These are phyloP conservation scores for Aspergillus sclerotialis DNA, from an alignment of 2,329 filamentous ascomycete genomes.

Conservation along the genomic window DNA sequence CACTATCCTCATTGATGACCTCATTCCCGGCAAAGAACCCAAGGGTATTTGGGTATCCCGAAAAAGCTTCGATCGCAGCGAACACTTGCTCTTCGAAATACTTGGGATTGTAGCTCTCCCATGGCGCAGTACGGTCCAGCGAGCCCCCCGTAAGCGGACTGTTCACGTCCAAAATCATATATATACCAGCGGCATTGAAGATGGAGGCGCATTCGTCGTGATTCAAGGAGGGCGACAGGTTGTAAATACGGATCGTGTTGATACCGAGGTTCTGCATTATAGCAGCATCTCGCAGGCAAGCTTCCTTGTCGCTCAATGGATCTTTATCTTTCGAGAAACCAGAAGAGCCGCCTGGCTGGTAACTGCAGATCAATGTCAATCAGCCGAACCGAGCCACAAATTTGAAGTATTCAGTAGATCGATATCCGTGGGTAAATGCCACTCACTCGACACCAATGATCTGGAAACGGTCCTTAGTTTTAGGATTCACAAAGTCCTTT, in stretches of 20 bases:
- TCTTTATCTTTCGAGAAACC: constrained; percentile 50
- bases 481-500: constrained; percentile 55
- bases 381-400: too few species aligned
- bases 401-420: constrained; percentile 5
- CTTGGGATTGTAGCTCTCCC: constrained; percentile 47
- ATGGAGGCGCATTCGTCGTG: constrained; percentile 58
- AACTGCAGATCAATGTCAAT: constrained; percentile 30
- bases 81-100: constrained; percentile 57
- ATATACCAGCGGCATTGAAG: constrained; percentile 61
- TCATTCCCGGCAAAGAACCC: constrained; percentile 64
- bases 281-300: constrained; percentile 56
- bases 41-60: constrained; percentile 57
- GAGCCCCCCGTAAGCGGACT: constrained; percentile 50
- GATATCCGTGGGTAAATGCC: constrained; percentile 1
- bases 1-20: constrained; percentile 57
- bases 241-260: constrained; percentile 61
- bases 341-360: constrained; percentile 56
- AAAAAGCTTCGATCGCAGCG: constrained; percentile 59
- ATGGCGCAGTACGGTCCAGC: constrained; percentile 50
- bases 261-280: constrained; percentile 57
- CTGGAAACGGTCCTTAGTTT: constrained; percentile 53
- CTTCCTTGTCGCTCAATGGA: constrained; percentile 50
- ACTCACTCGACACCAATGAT: constrained; percentile 57
- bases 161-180: constrained; percentile 61
- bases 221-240: constrained; percentile 52